Percentiles rank a stretch among this genome's conserved stretches.
These are phyloP conservation scores for Bonia amplexicaulis DNA, from an alignment of 176 grass and related monocot species.

Conservation along the genomic window DNA sequence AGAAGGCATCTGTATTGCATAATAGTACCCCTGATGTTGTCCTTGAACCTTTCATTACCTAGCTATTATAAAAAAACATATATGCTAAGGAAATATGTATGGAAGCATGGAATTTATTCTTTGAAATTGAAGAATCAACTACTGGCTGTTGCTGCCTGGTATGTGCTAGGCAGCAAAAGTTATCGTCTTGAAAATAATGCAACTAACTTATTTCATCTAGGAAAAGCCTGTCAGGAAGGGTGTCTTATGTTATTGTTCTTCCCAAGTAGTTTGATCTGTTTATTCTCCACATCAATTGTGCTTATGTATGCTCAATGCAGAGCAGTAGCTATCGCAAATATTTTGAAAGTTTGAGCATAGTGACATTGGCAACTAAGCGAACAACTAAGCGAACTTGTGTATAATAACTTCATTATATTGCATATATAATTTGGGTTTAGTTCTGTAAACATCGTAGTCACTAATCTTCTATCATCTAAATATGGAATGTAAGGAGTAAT, in stretches of 20 bases:
- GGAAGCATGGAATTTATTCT: neutral
- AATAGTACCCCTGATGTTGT: neutral
- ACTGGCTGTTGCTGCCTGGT: constrained; percentile 1
- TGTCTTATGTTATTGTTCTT: constrained; percentile 2
- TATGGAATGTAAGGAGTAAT: neutral
- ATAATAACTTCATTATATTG: neutral
- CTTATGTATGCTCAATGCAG: constrained; percentile 3
- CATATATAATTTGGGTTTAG: neutral
- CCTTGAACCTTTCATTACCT: neutral
- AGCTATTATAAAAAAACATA: neutral
- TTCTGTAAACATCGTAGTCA: neutral
- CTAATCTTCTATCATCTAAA: neutral
- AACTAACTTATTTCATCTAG: constrained; percentile 12
- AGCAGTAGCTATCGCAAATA: neutral
- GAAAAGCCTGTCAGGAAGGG: constrained; percentile 10
- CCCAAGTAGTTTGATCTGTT: neutral
- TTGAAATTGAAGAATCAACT: constrained; percentile 28
- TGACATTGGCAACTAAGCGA: neutral
- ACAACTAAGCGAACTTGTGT: neutral
- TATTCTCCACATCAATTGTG: constrained; percentile 21
- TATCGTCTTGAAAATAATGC: neutral
- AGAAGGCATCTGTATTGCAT: constrained; percentile 50
- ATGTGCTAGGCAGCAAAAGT: neutral
- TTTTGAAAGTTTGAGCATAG: neutral
- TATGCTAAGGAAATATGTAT: neutral